A percentile compares a stretch with the other conserved stretches of the same genome.
These are phyloP conservation scores for Neurospora sp. DNA, from an alignment of 495 filamentous ascomycete species.

Conservation along the genomic window DNA sequence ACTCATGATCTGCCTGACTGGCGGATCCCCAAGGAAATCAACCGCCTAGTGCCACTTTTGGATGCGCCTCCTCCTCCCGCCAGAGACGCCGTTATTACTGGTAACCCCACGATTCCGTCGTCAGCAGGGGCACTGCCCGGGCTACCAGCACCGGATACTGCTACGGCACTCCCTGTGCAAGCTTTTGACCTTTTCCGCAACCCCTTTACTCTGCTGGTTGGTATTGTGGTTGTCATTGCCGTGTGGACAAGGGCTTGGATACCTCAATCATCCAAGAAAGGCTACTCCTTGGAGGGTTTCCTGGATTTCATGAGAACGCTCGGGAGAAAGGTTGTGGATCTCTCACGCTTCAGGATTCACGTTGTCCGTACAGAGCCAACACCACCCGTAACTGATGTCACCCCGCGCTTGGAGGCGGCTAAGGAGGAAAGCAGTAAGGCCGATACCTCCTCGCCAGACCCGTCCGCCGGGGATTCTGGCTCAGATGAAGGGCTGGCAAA, in stretches of 20 bases:
- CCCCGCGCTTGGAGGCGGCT: background rate
- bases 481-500: background rate
- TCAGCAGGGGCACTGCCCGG: background rate
- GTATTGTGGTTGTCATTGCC: slow-evolving; percentile 18
- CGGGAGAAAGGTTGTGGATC: background rate
- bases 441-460: background rate
- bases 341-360: background rate
- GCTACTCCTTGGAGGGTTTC: background rate
- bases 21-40: background rate
- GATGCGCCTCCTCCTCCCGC: background rate
- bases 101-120: background rate
- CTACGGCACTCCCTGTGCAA: background rate
- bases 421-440: background rate
- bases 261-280: background rate
- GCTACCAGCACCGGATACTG: background rate
- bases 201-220: slow-evolving; percentile 31
- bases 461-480: background rate
- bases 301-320: background rate
- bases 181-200: slow-evolving; percentile 28
- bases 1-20: slow-evolving; percentile 33
- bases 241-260: background rate
- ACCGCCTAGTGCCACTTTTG: background rate
- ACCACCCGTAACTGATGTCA: background rate
- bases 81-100: background rate
- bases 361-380: background rate